Percentiles rank a stretch among this genome's conserved stretches.
phyloP scores from a whole-genome alignment of 441 rosid species.

The Hura crepitans region DNA sequence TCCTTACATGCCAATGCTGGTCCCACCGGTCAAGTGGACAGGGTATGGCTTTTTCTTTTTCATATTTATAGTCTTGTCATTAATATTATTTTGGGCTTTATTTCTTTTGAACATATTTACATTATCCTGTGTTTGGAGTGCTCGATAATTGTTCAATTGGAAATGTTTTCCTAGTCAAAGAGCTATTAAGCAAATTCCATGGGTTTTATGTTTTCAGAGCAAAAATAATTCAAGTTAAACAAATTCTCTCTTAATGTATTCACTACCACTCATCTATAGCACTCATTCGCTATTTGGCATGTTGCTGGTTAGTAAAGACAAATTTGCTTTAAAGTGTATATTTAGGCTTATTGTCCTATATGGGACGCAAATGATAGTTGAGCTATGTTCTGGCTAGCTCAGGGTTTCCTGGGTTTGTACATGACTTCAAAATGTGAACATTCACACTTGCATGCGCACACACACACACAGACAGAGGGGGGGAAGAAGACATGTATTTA shows the following conservation, averaged over 20 bases:
- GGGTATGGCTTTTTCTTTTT: slow-evolving; percentile 46
- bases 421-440: too few species aligned
- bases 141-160: background rate
- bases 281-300: background rate
- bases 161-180: background rate
- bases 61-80: background rate
- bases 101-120: background rate
- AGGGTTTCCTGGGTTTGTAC: too few species aligned
- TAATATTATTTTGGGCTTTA: background rate
- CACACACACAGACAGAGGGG: too few species aligned
- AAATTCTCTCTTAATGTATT: background rate
- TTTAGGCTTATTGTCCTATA: background rate
- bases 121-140: background rate
- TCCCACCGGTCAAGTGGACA: slow-evolving; percentile 87
- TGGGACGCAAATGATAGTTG: background rate
- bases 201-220: background rate
- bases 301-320: background rate
- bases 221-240: background rate
- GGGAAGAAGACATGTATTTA: too few species aligned
- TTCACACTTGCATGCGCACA: too few species aligned
- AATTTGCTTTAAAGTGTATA: background rate
- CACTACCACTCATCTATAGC: background rate
- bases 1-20: slow-evolving; percentile 99
- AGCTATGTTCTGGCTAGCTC: background rate
- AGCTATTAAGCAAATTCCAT: background rate